phyloP scores from a whole-genome alignment of 306 rosid species.

The Oemleria cerasiformis region DNA sequence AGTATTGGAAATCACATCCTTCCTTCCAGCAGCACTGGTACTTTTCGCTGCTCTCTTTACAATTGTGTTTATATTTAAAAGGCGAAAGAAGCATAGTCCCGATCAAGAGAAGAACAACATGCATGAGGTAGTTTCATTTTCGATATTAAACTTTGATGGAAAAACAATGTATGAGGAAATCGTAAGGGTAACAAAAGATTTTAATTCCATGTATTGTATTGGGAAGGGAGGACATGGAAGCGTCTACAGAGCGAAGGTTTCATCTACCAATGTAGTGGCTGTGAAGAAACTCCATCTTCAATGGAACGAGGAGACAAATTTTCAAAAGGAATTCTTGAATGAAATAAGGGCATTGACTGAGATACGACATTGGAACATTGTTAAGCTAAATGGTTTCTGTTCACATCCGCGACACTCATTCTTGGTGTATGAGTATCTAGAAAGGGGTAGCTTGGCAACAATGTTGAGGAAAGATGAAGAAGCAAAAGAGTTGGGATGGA shows the following conservation, averaged over 20 bases:
- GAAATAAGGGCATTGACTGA: constrained; percentile 12
- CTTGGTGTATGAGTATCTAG: constrained; percentile 22
- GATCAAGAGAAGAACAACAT: background rate
- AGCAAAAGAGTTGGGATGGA: constrained; percentile 20
- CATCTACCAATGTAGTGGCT: background rate
- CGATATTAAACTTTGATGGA: constrained; percentile 3
- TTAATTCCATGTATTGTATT: constrained; percentile 11
- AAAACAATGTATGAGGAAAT: constrained; percentile 5
- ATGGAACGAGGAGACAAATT: background rate
- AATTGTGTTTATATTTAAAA: too few species aligned
- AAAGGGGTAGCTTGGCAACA: constrained; percentile 1
- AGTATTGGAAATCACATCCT: background rate
- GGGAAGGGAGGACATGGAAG: constrained; percentile 16
- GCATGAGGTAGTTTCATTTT: background rate
- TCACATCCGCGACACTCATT: background rate
- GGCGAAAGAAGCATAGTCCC: background rate
- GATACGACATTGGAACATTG: constrained; percentile 19
- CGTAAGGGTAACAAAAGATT: constrained; percentile 7
- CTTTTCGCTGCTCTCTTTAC: background rate
- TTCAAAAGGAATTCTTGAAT: background rate
- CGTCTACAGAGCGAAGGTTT: constrained; percentile 9
- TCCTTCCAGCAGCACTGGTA: background rate
- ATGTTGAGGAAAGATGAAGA: background rate
- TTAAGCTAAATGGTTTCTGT: constrained; percentile 21
- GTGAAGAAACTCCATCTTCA: constrained; percentile 15